These are phyloP conservation scores for Chalciporus pseudorubinellus DNA, from an alignment of 768 basidiomycete species.

Conservation along the genomic window DNA sequence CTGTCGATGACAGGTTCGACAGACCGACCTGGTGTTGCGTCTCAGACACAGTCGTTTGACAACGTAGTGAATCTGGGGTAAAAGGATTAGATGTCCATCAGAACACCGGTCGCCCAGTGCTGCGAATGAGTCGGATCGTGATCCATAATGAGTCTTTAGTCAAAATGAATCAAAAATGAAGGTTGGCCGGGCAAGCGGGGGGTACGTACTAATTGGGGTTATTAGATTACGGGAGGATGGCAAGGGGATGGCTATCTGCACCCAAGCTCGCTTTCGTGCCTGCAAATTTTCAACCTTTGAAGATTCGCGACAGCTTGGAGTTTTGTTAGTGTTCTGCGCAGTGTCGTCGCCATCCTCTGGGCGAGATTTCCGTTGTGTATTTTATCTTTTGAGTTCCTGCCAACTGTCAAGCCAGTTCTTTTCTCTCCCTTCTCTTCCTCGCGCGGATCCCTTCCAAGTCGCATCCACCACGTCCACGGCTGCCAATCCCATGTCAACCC, in stretches of 20 bases:
- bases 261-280: slow-evolving; percentile 18
- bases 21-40: too few species aligned
- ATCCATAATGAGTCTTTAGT: too few species aligned
- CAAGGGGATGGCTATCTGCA: slow-evolving; percentile 17
- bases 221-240: slow-evolving; percentile 23
- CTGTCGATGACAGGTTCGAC: not conserved
- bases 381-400: slow-evolving; percentile 12
- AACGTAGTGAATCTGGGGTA: too few species aligned
- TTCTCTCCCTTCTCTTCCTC: not conserved
- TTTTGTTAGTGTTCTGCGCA: slow-evolving; percentile 9
- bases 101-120: too few species aligned
- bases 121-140: too few species aligned
- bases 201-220: slow-evolving; percentile 20
- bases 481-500: slow-evolving; percentile 20
- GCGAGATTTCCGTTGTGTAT: slow-evolving; percentile 19
- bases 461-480: slow-evolving; percentile 6
- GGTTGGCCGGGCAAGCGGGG: slow-evolving; percentile 19
- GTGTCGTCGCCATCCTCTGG: slow-evolving; percentile 5
- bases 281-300: slow-evolving; percentile 28
- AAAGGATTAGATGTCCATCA: too few species aligned
- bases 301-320: slow-evolving; percentile 9
- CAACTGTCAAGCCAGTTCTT: not conserved
- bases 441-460: slow-evolving; percentile 7
- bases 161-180: not conserved
- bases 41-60: too few species aligned